Base-by-base conservation (phyloP, 2,329 filamentous ascomycete species). In the Grosmannia serpens region DNA sequence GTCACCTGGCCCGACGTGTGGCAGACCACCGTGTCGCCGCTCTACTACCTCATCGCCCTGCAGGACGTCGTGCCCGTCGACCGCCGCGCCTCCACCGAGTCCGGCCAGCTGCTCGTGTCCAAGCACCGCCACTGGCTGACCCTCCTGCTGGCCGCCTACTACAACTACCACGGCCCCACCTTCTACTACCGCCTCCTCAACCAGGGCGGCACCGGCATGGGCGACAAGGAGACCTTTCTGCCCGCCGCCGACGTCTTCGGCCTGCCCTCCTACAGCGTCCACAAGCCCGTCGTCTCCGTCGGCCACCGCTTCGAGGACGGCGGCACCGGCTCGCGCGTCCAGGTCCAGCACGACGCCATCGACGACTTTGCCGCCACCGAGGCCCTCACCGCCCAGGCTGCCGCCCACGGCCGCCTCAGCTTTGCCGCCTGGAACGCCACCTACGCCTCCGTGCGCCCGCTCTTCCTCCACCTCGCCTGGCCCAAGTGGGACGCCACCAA, bases 1-100 rank as follows among this genome's bases (percentile, higher is more conserved):
- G 72, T 84, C 15, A 74, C 76, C 22, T 84, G 80, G 80, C 80
- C 81, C 15, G 81, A 84, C 64, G 79, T 75, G 64, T 79, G 75
- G 74, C 69, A 69, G 33, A 67, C 71, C 2, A 74, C 73, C 0
- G 68, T 70, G 4, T 76, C 74, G 1, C 70, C 71, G 0, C 65
- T 70, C 56, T 79, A 75, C 67, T 79, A 76, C 64, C 64, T 73
- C 24, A 73, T 80, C 49, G 69, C 73, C 8, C 67, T 66, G 33
- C 66, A 70, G 24, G 47, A 63, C 3, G 64, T 68, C 1, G 69
- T 72, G 4, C 64, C 70, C 4, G 61, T 71, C 4, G 57, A 62
- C 3, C 61, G 65, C 29, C 67, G 69, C 24, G 55, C 70, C 11
- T 73, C 71, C 6, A 75, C 74, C 7, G 77, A 81, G 65, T 73